These are phyloP conservation scores for Hymenoscyphus linearis DNA, from an alignment of 2,329 filamentous ascomycete genomes.

Conservation along the genomic window DNA sequence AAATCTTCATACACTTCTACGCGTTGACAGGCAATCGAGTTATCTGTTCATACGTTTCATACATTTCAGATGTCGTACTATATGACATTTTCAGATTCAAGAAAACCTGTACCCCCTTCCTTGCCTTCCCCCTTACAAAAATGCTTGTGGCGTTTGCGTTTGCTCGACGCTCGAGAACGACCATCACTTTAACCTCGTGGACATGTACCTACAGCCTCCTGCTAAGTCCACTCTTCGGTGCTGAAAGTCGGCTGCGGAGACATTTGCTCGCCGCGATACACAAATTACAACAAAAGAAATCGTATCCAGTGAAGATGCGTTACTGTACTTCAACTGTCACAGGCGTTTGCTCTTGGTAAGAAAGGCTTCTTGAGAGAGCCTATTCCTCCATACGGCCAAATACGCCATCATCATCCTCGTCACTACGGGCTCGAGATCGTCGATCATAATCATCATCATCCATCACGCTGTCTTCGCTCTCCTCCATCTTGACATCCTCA, in stretches of 20 bases:
- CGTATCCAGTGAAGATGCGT: slow-evolving; percentile 10
- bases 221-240: slow-evolving; percentile 65
- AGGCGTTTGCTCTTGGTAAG: background rate
- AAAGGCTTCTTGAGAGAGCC: slow-evolving; percentile 8
- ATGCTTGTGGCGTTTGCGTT: slow-evolving; percentile 38
- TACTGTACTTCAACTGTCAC: background rate
- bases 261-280: slow-evolving; percentile 44
- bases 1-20: background rate
- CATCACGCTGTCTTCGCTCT: slow-evolving; percentile 55
- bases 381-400: slow-evolving; percentile 96
- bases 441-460: slow-evolving; percentile 61
- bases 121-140: slow-evolving; percentile 8
- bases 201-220: slow-evolving; percentile 35
- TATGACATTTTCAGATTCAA: slow-evolving; percentile 23
- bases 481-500: slow-evolving; percentile 64
- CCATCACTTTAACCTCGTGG: slow-evolving; percentile 70
- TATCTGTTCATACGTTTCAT: slow-evolving; percentile 23
- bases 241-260: slow-evolving; percentile 60
- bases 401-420: slow-evolving; percentile 91
- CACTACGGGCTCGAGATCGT: slow-evolving; percentile 59
- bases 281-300: slow-evolving; percentile 27
- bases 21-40: background rate
- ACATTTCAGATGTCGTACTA: slow-evolving; percentile 25
- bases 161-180: slow-evolving; percentile 59
- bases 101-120: slow-evolving; percentile 6